Conservation (phyloP, 2,329 filamentous ascomycete genomes). For the Xylaria digitata region DNA sequence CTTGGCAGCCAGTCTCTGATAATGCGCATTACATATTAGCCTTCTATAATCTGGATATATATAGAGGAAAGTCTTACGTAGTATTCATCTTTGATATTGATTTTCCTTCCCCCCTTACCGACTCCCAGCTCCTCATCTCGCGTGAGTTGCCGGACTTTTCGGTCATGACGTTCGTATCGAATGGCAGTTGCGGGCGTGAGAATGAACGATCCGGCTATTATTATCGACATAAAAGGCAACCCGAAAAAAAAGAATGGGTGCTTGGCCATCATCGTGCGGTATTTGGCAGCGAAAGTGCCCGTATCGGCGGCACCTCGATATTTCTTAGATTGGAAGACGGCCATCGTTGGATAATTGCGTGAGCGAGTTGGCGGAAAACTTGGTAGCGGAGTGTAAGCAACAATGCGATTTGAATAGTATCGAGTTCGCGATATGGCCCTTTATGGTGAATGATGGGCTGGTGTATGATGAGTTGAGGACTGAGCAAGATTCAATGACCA, state of each 20-base stretch:
- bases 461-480: not conserved
- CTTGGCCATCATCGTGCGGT: conserved; percentile 78
- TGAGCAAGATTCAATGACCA: not conserved
- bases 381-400: not conserved
- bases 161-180: conserved; percentile 92
- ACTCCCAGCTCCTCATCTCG: conserved; percentile 89
- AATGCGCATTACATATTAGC: conserved; percentile 36
- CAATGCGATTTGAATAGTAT: not conserved
- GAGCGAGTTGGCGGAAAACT: not conserved
- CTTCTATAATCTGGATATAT: not conserved
- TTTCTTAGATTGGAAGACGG: conserved; percentile 74
- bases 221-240: conserved; percentile 88
- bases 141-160: conserved; percentile 85
- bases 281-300: conserved; percentile 77
- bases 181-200: conserved; percentile 94
- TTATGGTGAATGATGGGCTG: not conserved
- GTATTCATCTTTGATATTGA: conserved; percentile 87
- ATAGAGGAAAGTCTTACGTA: conserved; percentile 67
- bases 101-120: conserved; percentile 74
- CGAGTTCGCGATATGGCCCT: not conserved
- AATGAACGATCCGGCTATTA: conserved; percentile 92
- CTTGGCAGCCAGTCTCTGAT: conserved; percentile 81
- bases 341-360: conserved; percentile 58
- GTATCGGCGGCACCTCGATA: conserved; percentile 75
- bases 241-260: conserved; percentile 95